Base-by-base conservation (phyloP, 139 green algal genomes). In the Coccomyxa sp. region DNA sequence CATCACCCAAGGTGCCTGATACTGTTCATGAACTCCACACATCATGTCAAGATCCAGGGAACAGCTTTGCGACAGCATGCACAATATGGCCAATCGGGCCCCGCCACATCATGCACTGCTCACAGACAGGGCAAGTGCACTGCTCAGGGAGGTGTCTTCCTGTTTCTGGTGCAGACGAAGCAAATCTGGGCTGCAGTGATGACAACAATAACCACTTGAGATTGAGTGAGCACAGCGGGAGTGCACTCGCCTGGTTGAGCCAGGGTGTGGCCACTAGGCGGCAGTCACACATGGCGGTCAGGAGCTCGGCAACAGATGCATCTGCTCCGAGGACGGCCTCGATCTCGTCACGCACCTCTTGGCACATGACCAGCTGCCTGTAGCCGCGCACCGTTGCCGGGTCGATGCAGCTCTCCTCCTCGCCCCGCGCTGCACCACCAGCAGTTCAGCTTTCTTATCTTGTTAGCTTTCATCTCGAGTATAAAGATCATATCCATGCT, bases 201-300 rank as follows among this genome's bases (percentile, higher is more conserved):
- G 38, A 51, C 38, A 11, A 51, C 38, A 51, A 7, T 3, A 51
- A 51, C n/a, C n/a, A n/a, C n/a, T 11, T 51, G 38, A 51, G 38
- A 51, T 51, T 7, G 38, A 51, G 38, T 51, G 38, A 51, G 38
- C 38, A 7, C 38, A 51, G 38, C 7, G 38, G 38, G 38, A 51
- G 3, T 3, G 38, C 38, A 51, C 15, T 66, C 28, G 76, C 89
- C 87, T 91, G 86, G 88, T 95, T 95, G 57, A 95, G 88, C 92
- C 92, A 95, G 32, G 87, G 81, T 0, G 91, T 95, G 25, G 90
- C 90, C 74, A 91, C 27, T 58, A 95, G 86, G 31, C 91, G 83
- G 27, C 87, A 74, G 57, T 89, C 77, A 74, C 85, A 89, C 81
- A 94, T 91, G 51, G 78, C 82, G 10, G 66, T 74, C 68, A 93